Base-by-base conservation (phyloP, 2,329 filamentous ascomycete species). In the Colletotrichum orchidophilum region DNA sequence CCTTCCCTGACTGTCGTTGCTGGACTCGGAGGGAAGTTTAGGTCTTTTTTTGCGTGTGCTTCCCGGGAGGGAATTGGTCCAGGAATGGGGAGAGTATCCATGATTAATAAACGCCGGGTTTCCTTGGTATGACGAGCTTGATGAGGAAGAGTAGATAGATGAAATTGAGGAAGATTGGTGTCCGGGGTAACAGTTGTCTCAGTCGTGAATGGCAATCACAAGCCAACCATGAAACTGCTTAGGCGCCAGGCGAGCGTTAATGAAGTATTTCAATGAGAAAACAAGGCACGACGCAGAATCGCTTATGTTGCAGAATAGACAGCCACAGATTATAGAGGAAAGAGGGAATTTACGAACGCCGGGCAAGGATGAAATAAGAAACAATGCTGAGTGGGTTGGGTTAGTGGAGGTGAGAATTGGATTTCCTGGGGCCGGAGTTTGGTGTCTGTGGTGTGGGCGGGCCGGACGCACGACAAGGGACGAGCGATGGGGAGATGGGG, bases 1-100 rank as follows among this genome's bases (percentile, higher is more conserved):
- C 81, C 83, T 49, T 76, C 77, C 61, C 79, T 83, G 31, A 80
- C 80, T 50, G 83, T 85, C 29, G 78, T 76, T 39, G 83, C 80
- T 1, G 83, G 83, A 18, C 79, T 82, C 4, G 83, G 82, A 5
- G 83, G 83, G 13, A 82, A 77, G 33, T 66, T 68, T 63, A 73
- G 66, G 12, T 61, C 26, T 24, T 69, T 59, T 15, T 71, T 73
- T 53, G 52, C 61, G 58, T 61, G 29, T 35, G 58, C 29, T 58
- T 73, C 70, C 63, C 62, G 35, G 12, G 65, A 26, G 24, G 67
- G 21, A 24, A 42, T 35, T 18, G 63, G 46, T 8, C 8, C 49
- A 24, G 59, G 50, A 46, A 26, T 29, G 15, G 49, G 24, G 12
- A 70, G 31, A 33, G 66, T 39, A 21, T 69, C 55, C 69, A 71